Base-by-base conservation (phyloP, 2,329 filamentous ascomycete species). In the Colletotrichum eleusines region DNA sequence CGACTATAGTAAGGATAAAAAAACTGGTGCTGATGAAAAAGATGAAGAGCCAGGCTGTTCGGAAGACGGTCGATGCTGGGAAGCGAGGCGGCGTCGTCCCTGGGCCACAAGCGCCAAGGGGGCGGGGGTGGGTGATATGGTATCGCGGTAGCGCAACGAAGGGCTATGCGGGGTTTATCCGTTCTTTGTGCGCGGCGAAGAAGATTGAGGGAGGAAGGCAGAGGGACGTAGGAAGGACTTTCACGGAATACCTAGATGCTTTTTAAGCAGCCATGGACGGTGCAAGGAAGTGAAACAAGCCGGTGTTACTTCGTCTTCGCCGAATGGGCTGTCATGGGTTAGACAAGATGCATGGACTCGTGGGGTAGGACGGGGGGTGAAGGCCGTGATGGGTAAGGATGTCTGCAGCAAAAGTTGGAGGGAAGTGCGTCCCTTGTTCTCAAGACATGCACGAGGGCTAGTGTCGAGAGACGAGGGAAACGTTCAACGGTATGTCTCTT, bases 251-350 rank as follows among this genome's bases (percentile, higher is more conserved):
- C n/a, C n/a, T n/a, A 64, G 60, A 60, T 70, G 66, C 46, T 69
- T 72, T 69, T 72, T 65, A 61, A 69, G 54, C 64, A 65, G 67
- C 63, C 64, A 68, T 65, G 50, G 71, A 63, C 44, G 63, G 64
- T 63, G 64, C 58, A 73, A 66, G 67, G 73, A 74, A 78, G 75
- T 78, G 78, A 80, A 80, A 81, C 80, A 81, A 76, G 75, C 66
- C 75, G 71, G 79, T 80, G 78, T 77, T 76, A 81, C 80, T 72
- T 65, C 62, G 63, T 51, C 62, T 61, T 73, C 59, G 73, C 65
- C 68, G 67, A 71, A 72, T 72, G 51, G 63, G 71, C 40, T 63
- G 63, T 73, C 63, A 73, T 63, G 70, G 63, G 74, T 74, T 58
- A 66, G 68, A 71, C 68, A 63, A 63, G 68, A 68, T 68, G 64